Evolutionary conservation across 257 asterid species (phyloP), one percentile per base, ranked within the genome.

Genomic region (Solanum pinnatisectum): DNA sequence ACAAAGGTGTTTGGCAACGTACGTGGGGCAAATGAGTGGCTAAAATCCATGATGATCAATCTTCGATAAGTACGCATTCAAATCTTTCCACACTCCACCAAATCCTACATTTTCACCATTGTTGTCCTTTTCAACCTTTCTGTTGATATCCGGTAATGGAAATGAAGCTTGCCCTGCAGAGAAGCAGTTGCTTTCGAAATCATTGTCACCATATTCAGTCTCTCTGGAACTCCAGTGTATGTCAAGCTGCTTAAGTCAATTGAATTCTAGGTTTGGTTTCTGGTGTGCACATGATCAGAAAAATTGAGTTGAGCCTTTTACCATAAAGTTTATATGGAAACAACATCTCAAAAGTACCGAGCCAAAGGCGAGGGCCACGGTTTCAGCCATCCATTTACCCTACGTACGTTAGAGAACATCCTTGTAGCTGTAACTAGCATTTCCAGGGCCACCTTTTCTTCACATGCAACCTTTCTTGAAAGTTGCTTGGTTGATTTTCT

Each of bases 1-100:
- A 91, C 91, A 96, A 95, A 81, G 98, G 98, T 0, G 99, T 96
- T 4, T 12, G 35, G 18, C 99, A 96, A 88, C 92, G 98, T 13
- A 94, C 98, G 0, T 95, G 98, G 99, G 99, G 98, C 1, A 96
- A 96, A 83, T 94, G 99, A 98, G 98, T 76, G 20, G 94, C 98
- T 13, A 96, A 94, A 89, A 96, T 96, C 3, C 97, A 98, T 30
- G 98, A 98, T 30, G 98, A n/a, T 91, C 93, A 22, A 87, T 63
- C 63, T 88, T 92, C 18, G 88, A 91, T 77, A 89, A 68, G 25
- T 76, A 52, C 18, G 83, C 82, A 33, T 84, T 84, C 82, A 89
- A 83, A 20, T 78, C 46, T 70, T 60, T 74, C 71, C 88, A 86
- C 49, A 44, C 36, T 35, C 83, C 70, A 40, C 27, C 83, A 52